Conservation (phyloP, 2,329 filamentous ascomycete genomes). For the Fusarium tjaetaba region DNA sequence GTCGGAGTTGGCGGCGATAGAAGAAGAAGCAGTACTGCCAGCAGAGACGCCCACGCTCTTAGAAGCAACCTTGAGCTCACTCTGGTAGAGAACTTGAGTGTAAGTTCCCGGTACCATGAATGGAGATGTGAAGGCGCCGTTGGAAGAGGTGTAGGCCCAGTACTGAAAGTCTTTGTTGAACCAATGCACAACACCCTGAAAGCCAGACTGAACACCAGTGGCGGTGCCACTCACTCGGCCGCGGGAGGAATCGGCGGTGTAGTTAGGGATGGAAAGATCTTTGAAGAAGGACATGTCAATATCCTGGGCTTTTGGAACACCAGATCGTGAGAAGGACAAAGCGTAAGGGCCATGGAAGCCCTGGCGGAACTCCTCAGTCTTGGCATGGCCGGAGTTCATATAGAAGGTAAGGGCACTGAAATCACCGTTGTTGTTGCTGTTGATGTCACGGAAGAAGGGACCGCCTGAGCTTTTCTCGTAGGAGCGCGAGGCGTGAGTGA, state of each 20-base stretch:
- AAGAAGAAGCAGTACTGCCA: conserved; percentile 57
- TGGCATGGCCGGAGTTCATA: conserved; percentile 73
- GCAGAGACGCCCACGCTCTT: conserved; percentile 60
- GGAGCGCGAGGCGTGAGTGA: conserved; percentile 57
- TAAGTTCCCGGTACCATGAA: conserved; percentile 75
- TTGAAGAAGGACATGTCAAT: conserved; percentile 69
- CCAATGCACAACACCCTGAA: conserved; percentile 72
- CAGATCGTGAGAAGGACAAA: conserved; percentile 67
- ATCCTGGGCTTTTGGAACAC: conserved; percentile 58
- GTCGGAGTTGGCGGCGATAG: conserved; percentile 60
- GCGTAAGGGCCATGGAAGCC: conserved; percentile 74
- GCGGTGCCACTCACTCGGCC: conserved; percentile 70
- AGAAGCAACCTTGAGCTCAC: conserved; percentile 64
- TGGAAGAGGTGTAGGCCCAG: conserved; percentile 67
- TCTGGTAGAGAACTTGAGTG: conserved; percentile 73
- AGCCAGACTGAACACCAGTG: conserved; percentile 61
- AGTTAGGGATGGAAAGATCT: conserved; percentile 66
- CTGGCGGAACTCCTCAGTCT: conserved; percentile 69
- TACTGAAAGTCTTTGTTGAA: conserved; percentile 71
- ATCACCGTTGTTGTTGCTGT: conserved; percentile 69
- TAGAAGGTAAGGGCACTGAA: conserved; percentile 72
- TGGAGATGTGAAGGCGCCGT: conserved; percentile 69
- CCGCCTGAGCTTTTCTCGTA: conserved; percentile 72
- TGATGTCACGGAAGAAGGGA: conserved; percentile 73
- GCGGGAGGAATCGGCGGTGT: conserved; percentile 63